phyloP scores from a whole-genome alignment of 1,139 yeast genomes.

The Yamadazyma trypodendri region DNA sequence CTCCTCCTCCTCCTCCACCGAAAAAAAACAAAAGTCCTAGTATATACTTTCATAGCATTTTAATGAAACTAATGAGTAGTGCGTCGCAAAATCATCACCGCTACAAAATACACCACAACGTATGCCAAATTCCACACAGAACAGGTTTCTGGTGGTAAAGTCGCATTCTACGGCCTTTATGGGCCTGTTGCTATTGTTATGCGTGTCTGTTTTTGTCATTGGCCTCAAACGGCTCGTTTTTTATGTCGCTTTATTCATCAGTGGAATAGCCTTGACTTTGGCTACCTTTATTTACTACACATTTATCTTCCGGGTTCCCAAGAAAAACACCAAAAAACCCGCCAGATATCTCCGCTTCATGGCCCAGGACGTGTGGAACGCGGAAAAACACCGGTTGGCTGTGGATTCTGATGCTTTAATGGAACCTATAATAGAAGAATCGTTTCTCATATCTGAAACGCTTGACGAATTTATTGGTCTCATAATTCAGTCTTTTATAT shows the following conservation, averaged over 20 bases:
- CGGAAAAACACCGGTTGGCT: constrained; percentile 15
- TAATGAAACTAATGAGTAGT: constrained; percentile 6
- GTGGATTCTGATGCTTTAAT: constrained; percentile 10
- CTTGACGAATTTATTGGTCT: constrained; percentile 52
- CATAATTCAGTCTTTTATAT: constrained; percentile 60
- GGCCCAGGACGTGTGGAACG: constrained; percentile 24
- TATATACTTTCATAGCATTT: not conserved
- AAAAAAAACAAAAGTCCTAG: constrained; percentile 1
- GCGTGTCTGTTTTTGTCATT: constrained; percentile 4
- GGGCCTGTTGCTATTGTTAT: not conserved
- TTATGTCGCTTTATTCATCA: constrained; percentile 6
- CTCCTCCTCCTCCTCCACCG: no score
- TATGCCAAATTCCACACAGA: not conserved
- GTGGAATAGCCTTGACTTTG: constrained; percentile 9
- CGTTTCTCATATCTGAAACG: constrained; percentile 53
- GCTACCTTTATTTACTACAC: constrained; percentile 9
- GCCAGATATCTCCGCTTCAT: constrained; percentile 25
- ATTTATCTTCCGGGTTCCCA: constrained; percentile 9
- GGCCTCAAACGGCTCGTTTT: constrained; percentile 9
- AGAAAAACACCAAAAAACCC: not conserved
- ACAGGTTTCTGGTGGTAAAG: not conserved
- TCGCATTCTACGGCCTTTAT: not conserved
- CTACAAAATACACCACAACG: not conserved
- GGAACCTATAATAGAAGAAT: constrained; percentile 44
- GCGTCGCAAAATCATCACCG: not conserved